phyloP scores from a whole-genome alignment of 257 asterid genomes.

The Anisodus acutangulus region DNA sequence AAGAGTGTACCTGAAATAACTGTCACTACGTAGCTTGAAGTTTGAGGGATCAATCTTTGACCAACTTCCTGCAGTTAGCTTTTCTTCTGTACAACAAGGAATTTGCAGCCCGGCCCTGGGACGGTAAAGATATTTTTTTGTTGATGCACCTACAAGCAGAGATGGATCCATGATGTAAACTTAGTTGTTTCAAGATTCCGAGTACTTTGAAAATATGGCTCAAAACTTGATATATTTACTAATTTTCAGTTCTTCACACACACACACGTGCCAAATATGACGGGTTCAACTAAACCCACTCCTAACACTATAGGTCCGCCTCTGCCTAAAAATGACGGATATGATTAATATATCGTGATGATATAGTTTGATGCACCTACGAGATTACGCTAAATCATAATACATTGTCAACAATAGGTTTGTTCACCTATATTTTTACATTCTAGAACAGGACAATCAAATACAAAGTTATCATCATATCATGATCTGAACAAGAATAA shows the following conservation, averaged over 20 bases:
- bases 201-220: not conserved
- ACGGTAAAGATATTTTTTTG: slow-evolving; percentile 64
- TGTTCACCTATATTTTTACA: not conserved
- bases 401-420: not conserved
- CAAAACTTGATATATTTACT: not conserved
- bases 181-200: not conserved
- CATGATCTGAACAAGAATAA: not conserved
- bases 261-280: too few species aligned
- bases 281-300: too few species aligned
- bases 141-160: slow-evolving; percentile 59
- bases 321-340: not conserved
- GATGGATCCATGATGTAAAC: not conserved
- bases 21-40: slow-evolving; percentile 87
- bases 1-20: slow-evolving; percentile 73
- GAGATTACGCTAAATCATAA: slow-evolving; percentile 8
- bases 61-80: slow-evolving; percentile 75
- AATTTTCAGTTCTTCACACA: too few species aligned
- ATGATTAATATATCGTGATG: slow-evolving; percentile 14
- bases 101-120: slow-evolving; percentile 84
- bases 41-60: slow-evolving; percentile 73
- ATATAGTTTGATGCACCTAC: slow-evolving; percentile 43
- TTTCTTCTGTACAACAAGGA: slow-evolving; percentile 72
- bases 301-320: too few species aligned
- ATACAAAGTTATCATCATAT: not conserved
- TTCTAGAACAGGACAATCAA: not conserved